Conservation (phyloP, 2,329 filamentous ascomycete species). For the Metarhizium humberi region DNA sequence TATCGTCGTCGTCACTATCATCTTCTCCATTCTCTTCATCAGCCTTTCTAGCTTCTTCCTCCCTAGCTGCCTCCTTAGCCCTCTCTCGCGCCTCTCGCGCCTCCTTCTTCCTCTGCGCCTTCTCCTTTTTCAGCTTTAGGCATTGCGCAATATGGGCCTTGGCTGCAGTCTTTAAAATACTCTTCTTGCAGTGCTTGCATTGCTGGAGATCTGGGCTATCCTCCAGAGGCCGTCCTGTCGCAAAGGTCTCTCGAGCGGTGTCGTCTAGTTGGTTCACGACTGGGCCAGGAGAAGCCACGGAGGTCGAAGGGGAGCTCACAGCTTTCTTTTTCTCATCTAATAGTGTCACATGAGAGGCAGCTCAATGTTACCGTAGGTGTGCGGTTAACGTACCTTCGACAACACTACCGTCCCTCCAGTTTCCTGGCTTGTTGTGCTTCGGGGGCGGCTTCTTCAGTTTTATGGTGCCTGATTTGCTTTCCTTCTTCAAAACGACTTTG, state of each 20-base stretch:
- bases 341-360: not conserved
- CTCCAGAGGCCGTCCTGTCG: slow-evolving; percentile 70
- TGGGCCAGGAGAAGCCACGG: slow-evolving; percentile 40
- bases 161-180: slow-evolving; percentile 65
- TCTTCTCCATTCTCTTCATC: slow-evolving; percentile 40
- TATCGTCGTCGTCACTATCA: slow-evolving; percentile 36
- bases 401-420: slow-evolving; percentile 61
- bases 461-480: slow-evolving; percentile 39
- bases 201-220: slow-evolving; percentile 70
- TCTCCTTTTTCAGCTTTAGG: slow-evolving; percentile 74
- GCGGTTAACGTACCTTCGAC: slow-evolving; percentile 42
- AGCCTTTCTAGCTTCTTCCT: slow-evolving; percentile 44
- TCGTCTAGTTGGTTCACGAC: slow-evolving; percentile 65
- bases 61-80: slow-evolving; percentile 50
- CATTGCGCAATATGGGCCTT: slow-evolving; percentile 77
- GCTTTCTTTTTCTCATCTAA: slow-evolving; percentile 47
- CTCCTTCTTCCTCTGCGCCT: slow-evolving; percentile 68
- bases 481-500: slow-evolving; percentile 52
- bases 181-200: slow-evolving; percentile 94
- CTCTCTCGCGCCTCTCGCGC: slow-evolving; percentile 61
- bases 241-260: slow-evolving; percentile 67
- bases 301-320: slow-evolving; percentile 29
- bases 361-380: not conserved
- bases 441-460: slow-evolving; percentile 55
- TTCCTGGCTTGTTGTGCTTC: slow-evolving; percentile 57